Base-by-base conservation (phyloP, 106 monocot genomes). In the Phalaenopsis aphrodite region DNA sequence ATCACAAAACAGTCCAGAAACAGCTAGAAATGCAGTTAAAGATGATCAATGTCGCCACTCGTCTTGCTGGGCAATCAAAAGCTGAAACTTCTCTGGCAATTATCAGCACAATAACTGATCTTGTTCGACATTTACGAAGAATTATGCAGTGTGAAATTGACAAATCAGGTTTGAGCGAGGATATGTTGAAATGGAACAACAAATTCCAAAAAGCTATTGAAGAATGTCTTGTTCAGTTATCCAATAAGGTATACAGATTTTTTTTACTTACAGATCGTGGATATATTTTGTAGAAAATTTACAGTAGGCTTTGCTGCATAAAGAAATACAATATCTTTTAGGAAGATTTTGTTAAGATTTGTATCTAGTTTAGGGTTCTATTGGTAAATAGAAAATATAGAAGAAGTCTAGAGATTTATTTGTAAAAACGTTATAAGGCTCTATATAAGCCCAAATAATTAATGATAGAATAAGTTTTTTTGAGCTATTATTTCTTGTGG, bases 221-320 rank as follows among this genome's bases (percentile, higher is more conserved):
- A 85, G 87, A 92, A 46, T 96, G 96, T 43, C 88, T 96, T 49
- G 82, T 86, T 78, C 93, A 93, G 82, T 84, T 96, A 75, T 90
- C 88, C 42, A 88, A 85, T 76, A 93, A 94, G 96, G 96, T 96
- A 19, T 68, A 18, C 23, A 66, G 48, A 47, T 14, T 68, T 82
- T 73, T 36, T 18, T 42, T 76, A 23, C 4, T 81, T 43, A 64
- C 5, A 10, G 12, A 36, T 52, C 1, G n/a, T 47, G 5, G 21
- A 42, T 24, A 56, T 56, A 42, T 16, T 58, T 30, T 42, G 39
- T 71, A 55, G 69, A 67, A 61, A 75, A 48, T 21, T 75, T 16
- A 75, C 19, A 45, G 7, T 48, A 46, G 7, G 30, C 52, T 21
- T 52, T 71, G 17, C 6, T 41, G 10, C 2, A 41, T 5, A 5